phyloP scores from a whole-genome alignment of 257 asterid species.

The Forsythia viridissima region DNA sequence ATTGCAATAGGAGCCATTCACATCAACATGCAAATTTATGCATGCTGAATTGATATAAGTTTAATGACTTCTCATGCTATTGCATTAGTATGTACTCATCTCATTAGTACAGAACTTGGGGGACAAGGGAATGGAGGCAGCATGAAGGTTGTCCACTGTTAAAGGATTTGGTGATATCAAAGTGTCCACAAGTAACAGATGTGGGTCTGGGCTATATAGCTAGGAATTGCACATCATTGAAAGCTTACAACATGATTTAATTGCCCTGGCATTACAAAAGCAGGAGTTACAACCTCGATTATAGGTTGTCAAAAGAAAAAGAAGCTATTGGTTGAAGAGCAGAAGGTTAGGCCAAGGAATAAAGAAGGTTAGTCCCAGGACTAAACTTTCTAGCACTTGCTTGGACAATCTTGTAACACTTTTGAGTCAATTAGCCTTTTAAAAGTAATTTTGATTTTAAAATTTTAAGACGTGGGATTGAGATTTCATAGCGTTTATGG shows the following conservation, averaged over 20 bases:
- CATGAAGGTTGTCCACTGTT: constrained; percentile 67
- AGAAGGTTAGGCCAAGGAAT: constrained; percentile 54
- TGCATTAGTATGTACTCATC: background rate
- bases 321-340: constrained; percentile 70
- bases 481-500: too few species aligned
- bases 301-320: constrained; percentile 55
- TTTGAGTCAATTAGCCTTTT: too few species aligned
- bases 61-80: background rate
- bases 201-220: constrained; percentile 57
- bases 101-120: constrained; percentile 51
- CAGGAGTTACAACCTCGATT: constrained; percentile 69
- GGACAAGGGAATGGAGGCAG: constrained; percentile 67
- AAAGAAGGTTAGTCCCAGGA: constrained; percentile 23
- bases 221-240: constrained; percentile 52
- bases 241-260: constrained; percentile 73
- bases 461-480: too few species aligned
- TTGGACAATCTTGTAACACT: too few species aligned
- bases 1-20: background rate
- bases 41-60: background rate
- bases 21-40: background rate
- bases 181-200: constrained; percentile 72
- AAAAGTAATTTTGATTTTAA: too few species aligned
- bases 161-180: constrained; percentile 70
- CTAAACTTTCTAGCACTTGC: constrained; percentile 22
- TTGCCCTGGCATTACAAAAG: constrained; percentile 66